Conservation (phyloP, 2,329 filamentous ascomycete species). For the Graphilbum sp. region DNA sequence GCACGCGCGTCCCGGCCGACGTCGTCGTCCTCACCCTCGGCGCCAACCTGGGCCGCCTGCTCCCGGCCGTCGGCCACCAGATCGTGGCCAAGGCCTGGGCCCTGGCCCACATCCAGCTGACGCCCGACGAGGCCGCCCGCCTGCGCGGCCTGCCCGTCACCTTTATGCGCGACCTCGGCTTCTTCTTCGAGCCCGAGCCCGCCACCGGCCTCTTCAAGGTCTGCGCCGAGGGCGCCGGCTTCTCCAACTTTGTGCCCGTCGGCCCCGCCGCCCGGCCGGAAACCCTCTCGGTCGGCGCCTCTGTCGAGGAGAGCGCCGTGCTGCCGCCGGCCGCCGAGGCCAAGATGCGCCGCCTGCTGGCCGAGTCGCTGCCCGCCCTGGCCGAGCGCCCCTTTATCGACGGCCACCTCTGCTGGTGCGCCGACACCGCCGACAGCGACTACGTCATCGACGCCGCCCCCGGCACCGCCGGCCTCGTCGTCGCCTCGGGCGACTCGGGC, state of each 20-base stretch:
- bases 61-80: slow-evolving; percentile 30
- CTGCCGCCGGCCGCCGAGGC: slow-evolving; percentile 36
- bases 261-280: no score
- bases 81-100: slow-evolving; percentile 41
- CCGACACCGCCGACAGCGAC: slow-evolving; percentile 42
- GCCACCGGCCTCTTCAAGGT: slow-evolving; percentile 41
- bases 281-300: no score
- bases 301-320: slow-evolving; percentile 29
- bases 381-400: slow-evolving; percentile 38
- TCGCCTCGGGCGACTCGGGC: slow-evolving; percentile 41
- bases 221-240: slow-evolving; percentile 41
- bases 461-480: slow-evolving; percentile 27
- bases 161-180: slow-evolving; percentile 44
- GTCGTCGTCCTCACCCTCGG: slow-evolving; percentile 25
- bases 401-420: slow-evolving; percentile 45
- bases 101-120: slow-evolving; percentile 42
- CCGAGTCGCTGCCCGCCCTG: slow-evolving; percentile 33
- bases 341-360: slow-evolving; percentile 31
- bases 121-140: slow-evolving; percentile 31
- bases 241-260: slow-evolving; percentile 20
- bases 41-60: slow-evolving; percentile 20
- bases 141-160: slow-evolving; percentile 43
- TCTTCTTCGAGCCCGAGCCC: slow-evolving; percentile 49
- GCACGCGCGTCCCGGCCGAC: slow-evolving; percentile 15
- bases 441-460: slow-evolving; percentile 45